These are phyloP conservation scores for Tillandsia leiboldiana DNA, from an alignment of 176 grass and related monocot species.

Conservation along the genomic window DNA sequence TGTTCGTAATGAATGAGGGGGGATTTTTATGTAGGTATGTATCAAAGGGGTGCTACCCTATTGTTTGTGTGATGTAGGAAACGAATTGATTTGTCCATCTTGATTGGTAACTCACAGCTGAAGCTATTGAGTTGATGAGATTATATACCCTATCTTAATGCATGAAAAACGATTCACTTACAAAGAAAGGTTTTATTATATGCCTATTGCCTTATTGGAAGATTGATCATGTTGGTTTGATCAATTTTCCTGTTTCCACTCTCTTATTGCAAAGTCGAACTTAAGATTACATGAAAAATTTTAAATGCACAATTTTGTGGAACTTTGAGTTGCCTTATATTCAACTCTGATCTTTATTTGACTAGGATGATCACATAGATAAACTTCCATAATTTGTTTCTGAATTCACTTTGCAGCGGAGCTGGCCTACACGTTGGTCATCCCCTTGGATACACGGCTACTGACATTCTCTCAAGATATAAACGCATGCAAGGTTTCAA, in stretches of 20 bases:
- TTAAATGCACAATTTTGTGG: background rate
- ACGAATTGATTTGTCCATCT: too few relatives aligned
- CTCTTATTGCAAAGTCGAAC: background rate
- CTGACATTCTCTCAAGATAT: conserved; percentile 77
- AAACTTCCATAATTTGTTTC: background rate
- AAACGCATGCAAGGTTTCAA: conserved; percentile 97
- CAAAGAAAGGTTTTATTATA: too few relatives aligned
- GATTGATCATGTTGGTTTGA: background rate
- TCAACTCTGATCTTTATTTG: background rate
- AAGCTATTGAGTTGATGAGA: too few relatives aligned
- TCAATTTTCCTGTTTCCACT: background rate
- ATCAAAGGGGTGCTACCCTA: too few relatives aligned
- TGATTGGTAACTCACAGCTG: too few relatives aligned
- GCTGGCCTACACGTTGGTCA: conserved; percentile 86
- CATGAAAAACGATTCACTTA: too few relatives aligned
- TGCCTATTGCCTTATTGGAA: too few relatives aligned
- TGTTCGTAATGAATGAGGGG: too few relatives aligned
- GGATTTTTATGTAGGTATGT: too few relatives aligned
- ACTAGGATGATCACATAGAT: background rate
- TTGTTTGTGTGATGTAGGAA: too few relatives aligned
- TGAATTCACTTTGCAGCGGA: conserved; percentile 34
- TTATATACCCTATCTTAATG: too few relatives aligned
- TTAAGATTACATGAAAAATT: background rate
- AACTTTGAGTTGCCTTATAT: background rate
- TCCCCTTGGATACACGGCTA: conserved; percentile 85